Conservation (phyloP, 495 filamentous ascomycete genomes). For the Venustampulla echinocandica region DNA sequence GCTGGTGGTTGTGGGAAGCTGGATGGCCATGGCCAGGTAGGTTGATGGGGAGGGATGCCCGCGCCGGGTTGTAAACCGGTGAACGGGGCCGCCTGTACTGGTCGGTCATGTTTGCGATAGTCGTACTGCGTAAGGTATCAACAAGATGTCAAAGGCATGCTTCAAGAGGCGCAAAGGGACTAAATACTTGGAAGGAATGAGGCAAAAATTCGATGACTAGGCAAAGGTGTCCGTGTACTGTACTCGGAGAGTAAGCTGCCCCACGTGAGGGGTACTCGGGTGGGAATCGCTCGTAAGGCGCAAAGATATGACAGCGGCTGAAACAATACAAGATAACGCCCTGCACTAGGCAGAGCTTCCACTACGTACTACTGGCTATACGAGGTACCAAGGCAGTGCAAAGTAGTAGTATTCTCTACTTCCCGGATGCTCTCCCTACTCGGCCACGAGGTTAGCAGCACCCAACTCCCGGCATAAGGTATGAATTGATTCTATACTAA, state of each 20-base stretch:
- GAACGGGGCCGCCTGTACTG: slow-evolving; percentile 16
- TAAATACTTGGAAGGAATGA: too few species aligned
- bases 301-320: too few species aligned
- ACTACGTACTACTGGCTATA: too few species aligned
- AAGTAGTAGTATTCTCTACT: too few species aligned
- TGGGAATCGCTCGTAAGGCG: not conserved
- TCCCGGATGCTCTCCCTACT: too few species aligned
- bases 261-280: not conserved
- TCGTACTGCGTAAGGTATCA: not conserved
- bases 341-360: too few species aligned
- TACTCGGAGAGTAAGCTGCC: not conserved
- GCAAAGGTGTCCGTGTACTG: not conserved
- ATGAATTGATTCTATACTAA: too few species aligned
- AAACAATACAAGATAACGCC: too few species aligned
- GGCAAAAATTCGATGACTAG: too few species aligned
- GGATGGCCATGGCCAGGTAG: not conserved
- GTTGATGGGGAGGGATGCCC: slow-evolving; percentile 21
- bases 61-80: slow-evolving; percentile 13
- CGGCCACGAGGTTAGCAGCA: too few species aligned
- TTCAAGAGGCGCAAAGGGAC: not conserved
- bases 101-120: not conserved
- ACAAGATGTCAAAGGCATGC: not conserved
- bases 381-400: too few species aligned
- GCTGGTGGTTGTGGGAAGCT: slow-evolving; percentile 5
- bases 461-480: too few species aligned